phyloP scores from a whole-genome alignment of 2,329 filamentous ascomycete species.

The Alternaria dauci region DNA sequence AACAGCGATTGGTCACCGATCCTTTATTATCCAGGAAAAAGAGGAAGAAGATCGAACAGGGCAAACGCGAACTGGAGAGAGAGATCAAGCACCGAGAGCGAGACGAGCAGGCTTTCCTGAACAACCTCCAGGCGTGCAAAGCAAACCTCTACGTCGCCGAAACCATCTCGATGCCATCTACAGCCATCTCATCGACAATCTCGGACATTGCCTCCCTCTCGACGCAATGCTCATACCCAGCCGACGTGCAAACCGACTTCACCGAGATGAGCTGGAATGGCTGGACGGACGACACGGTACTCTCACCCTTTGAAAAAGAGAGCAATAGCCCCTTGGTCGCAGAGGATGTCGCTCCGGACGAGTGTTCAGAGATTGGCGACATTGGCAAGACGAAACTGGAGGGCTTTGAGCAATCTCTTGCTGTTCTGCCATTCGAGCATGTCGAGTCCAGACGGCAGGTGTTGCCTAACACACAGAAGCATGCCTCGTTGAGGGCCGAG shows the following conservation, averaged over 20 bases:
- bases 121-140: conserved; percentile 43
- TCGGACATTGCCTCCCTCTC: conserved; percentile 24
- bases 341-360: conserved; percentile 36
- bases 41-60: conserved; percentile 43
- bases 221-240: conserved; percentile 22
- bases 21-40: conserved; percentile 32
- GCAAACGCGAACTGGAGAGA: conserved; percentile 36
- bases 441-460: conserved; percentile 10
- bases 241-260: conserved; percentile 22
- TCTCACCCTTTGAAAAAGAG: conserved; percentile 36
- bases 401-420: conserved; percentile 10
- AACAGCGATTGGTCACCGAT: conserved; percentile 28
- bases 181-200: conserved; percentile 15
- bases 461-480: conserved; percentile 26
- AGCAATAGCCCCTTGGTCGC: conserved; percentile 17
- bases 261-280: conserved; percentile 42
- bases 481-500: conserved; percentile 27
- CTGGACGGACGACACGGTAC: conserved; percentile 36
- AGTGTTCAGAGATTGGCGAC: neutral
- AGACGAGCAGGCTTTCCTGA: conserved; percentile 42
- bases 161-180: conserved; percentile 22
- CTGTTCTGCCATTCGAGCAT: conserved; percentile 3
- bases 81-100: conserved; percentile 46
- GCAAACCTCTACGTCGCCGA: conserved; percentile 42
- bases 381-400: neutral